Evolutionary conservation across 495 filamentous ascomycete genomes (phyloP), one percentile per base, ranked within the genome.

Genomic region (Lepraria neglecta): DNA sequence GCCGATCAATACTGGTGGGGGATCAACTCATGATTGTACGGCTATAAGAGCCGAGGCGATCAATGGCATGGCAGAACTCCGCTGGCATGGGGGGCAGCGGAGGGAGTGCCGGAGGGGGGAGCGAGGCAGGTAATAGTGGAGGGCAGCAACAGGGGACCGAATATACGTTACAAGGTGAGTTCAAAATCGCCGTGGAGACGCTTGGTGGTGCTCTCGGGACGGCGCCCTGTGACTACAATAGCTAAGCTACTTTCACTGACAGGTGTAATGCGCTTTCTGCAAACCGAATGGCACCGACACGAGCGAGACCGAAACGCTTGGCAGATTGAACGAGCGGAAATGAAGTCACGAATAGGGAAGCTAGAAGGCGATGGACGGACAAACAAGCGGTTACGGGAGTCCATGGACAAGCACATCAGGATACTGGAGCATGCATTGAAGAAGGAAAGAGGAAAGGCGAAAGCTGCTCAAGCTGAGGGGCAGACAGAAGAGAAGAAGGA

Each of bases 241-340:
- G 48, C 58, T 52, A 19, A 52, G n/a, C 17, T 4, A 38, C 35
- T 53, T 56, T 59, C 55, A 44, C 40, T 31, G 27, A 42, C 66
- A 97, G 92, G 94, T 70, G 94, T 99, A 42, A 99, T 99, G 94
- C 91, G 94, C 72, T 97, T 97, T 73, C 85, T 99, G 40, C 95
- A 97, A 77, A 92, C 92, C 42, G 94, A 99, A 82, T 97, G 94
- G 94, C 95, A 99, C 73, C 86, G 90, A 65, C 92, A 97, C 70
- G 94, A 99, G 73, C 89, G 94, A 75, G 95, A 96, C 68, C 87
- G 95, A 67, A 99, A 99, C 73, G 87, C 90, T 24, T 99, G 94
- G 94, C 94, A 97, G 70, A 98, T 98, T 71, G 94, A 98, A 75
- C 85, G 90, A 70, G 94, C 95, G 62, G 94, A 97, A 78, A 98